These are phyloP conservation scores for Rhizopus sp. DNA, from an alignment of 371 early-diverging fungal genomes.

Conservation along the genomic window DNA sequence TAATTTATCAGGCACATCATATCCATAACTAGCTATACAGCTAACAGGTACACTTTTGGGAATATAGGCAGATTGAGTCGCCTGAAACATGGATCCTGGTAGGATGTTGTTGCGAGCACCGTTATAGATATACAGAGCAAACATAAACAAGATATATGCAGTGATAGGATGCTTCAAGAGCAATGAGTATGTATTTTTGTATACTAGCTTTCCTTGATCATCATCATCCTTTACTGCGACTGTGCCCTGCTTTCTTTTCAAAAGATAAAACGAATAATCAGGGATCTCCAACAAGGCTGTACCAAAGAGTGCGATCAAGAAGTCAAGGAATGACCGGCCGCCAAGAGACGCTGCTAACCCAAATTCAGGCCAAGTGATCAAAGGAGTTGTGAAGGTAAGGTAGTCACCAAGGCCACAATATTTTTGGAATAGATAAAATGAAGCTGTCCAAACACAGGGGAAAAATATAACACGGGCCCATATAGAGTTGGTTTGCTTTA, in stretches of 20 bases:
- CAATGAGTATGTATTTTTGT: not conserved
- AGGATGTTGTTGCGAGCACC: conserved; percentile 29
- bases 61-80: conserved; percentile 24
- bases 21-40: conserved; percentile 36
- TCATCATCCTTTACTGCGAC: not conserved
- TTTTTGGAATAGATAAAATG: conserved; percentile 21
- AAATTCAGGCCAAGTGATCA: conserved; percentile 32
- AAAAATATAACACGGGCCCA: conserved; percentile 27
- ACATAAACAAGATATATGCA: conserved; percentile 11
- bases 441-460: conserved; percentile 32
- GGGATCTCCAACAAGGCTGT: conserved; percentile 26
- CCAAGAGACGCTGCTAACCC: conserved; percentile 31
- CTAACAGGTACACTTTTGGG: conserved; percentile 35
- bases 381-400: conserved; percentile 18
- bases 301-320: conserved; percentile 29
- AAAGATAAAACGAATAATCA: conserved; percentile 3
- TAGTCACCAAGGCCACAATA: conserved; percentile 32
- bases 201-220: not conserved
- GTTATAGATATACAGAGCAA: conserved; percentile 21
- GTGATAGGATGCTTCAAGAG: conserved; percentile 20
- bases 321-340: conserved; percentile 35
- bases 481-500: conserved; percentile 2
- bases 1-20: conserved; percentile 5
- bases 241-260: not conserved
- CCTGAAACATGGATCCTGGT: conserved; percentile 35